Percentiles rank a stretch among this genome's conserved stretches.
These are phyloP conservation scores for Fraxinus dipetala DNA, from an alignment of 305 asterid species.

Conservation along the genomic window DNA sequence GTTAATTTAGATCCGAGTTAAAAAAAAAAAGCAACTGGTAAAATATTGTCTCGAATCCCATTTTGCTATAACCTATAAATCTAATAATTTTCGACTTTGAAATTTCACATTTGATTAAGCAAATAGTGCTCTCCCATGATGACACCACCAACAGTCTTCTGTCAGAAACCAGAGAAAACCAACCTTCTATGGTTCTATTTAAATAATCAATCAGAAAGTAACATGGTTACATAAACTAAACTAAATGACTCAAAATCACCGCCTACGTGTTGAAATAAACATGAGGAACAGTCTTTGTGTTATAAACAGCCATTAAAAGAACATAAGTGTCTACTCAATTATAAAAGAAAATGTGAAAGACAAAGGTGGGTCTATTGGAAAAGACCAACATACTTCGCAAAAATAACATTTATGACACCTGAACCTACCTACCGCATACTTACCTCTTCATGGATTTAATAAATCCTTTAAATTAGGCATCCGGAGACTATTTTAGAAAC, in stretches of 20 bases:
- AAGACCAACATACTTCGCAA: neutral
- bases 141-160: neutral
- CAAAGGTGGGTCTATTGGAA: neutral
- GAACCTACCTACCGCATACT: neutral
- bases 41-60: neutral
- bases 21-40: neutral
- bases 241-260: neutral
- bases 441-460: neutral
- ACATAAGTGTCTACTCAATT: neutral
- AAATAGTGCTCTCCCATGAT: neutral
- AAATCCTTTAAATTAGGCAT: neutral
- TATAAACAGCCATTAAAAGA: neutral
- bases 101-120: neutral
- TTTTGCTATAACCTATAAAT: neutral
- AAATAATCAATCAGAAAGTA: neutral
- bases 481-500: conserved; percentile 2
- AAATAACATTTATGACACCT: neutral
- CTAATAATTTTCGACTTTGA: neutral
- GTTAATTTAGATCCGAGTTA: conserved; percentile 17
- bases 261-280: neutral
- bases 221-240: neutral
- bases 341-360: neutral
- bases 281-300: neutral
- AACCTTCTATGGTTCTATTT: neutral
- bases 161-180: conserved; percentile 1